A percentile compares a stretch with the other conserved stretches of the same genome.
Evolutionary conservation across 768 basidiomycete genomes (phyloP).

Genomic region (Suillus occidentalis): DNA sequence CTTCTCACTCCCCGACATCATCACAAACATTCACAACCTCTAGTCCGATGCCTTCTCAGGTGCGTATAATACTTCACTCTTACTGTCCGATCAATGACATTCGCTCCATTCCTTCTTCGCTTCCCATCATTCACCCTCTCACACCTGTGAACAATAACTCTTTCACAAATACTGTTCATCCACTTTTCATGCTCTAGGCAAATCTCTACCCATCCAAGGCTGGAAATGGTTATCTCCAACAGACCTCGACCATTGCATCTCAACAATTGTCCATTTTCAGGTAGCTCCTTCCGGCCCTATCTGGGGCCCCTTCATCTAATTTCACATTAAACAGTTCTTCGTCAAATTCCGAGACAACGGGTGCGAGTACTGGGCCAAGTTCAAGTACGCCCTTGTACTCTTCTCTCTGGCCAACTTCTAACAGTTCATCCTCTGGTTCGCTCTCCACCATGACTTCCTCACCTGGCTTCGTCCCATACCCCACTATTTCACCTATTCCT

Average conservation of each 20-base stretch:
- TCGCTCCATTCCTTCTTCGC: neutral
- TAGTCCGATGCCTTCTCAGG: neutral
- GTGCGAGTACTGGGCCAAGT: constrained; percentile 1
- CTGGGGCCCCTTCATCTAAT: neutral
- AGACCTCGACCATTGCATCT: neutral
- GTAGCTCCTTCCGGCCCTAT: neutral
- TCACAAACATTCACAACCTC: neutral
- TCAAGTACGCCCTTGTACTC: constrained; percentile 6
- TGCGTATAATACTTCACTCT: neutral
- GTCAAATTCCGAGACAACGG: neutral
- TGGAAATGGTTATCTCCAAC: constrained; percentile 3
- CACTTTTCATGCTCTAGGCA: neutral
- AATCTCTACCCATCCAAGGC: neutral
- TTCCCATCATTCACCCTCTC: neutral
- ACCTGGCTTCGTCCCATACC: neutral
- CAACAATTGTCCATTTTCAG: neutral
- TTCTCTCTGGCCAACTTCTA: constrained; percentile 3
- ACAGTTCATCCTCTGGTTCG: neutral
- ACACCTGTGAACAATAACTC: neutral
- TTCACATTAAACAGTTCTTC: neutral
- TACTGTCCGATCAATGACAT: neutral
- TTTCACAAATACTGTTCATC: neutral
- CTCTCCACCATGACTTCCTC: constrained; percentile 1
- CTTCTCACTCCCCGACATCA: neutral
- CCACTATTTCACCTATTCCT: neutral